Evolutionary conservation across 768 basidiomycete genomes (phyloP), one percentile per base, ranked within the genome.

Genomic region (Collybiopsis confluens): DNA sequence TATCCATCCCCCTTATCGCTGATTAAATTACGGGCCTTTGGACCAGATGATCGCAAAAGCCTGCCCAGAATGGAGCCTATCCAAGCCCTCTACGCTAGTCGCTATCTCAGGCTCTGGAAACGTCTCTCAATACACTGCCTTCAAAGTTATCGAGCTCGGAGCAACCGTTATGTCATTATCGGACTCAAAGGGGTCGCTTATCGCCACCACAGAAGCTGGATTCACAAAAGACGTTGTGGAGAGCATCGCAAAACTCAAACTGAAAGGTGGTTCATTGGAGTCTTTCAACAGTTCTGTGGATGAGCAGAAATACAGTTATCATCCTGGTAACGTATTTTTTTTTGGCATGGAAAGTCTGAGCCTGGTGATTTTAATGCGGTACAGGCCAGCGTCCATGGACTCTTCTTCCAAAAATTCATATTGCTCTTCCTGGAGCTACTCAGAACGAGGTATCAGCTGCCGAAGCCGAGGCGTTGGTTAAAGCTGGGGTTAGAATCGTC

Each of bases 61-160:
- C 20, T 80, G 78, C 67, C 78, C 85, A 16, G 80, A 85, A 65
- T 75, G 73, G 62, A 76, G 76, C 66, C 72, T 80, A 55, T 59
- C 64, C 62, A 73, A 74, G 52, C 65, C 72, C 30, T 59, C 68
- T 44, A 81, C 80, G 27, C 70, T 75, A 43, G 81, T 82, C 52
- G 78, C 77, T 47, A 77, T 82, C 64, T 81, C 79, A 30, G 81
- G 88, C 53, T 79, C 85, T 21, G 88, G 86, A 23, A 90, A 90
- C 69, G 88, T 90, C 62, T 81, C 86, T 35, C 85, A 83, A 61
- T 88, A 73, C 73, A 86, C 86, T 49, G 88, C 88, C 0, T 76
- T 86, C 68, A 88, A 88, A 68, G 81, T 86, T 58, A 78, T 90
- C 68, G 85, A 86, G 68, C 83, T 88, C 64, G 88, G 86, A 48